Conservation (phyloP, 352 stramenopile genomes). For the Phytophthora kernoviae region DNA sequence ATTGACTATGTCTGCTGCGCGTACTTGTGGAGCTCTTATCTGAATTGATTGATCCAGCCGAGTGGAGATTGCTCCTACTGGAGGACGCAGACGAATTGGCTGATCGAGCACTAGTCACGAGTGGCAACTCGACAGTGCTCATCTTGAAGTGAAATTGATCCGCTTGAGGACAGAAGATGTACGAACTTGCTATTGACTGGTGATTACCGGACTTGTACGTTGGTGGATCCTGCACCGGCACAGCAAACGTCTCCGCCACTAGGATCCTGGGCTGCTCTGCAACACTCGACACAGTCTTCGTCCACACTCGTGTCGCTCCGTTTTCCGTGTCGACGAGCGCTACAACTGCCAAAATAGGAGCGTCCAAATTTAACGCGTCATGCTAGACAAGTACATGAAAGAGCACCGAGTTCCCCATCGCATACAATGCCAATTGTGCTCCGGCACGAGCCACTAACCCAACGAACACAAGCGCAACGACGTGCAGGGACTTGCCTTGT, state of each 20-base stretch:
- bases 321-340: slow-evolving; percentile 18
- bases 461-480: slow-evolving; percentile 45
- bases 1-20: slow-evolving; percentile 30
- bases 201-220: slow-evolving; percentile 9
- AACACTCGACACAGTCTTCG: slow-evolving; percentile 4
- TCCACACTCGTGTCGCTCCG: slow-evolving; percentile 5
- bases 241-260: neutral
- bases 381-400: slow-evolving; percentile 75
- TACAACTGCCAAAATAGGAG: slow-evolving; percentile 26
- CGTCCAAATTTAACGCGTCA: slow-evolving; percentile 20
- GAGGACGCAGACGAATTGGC: slow-evolving; percentile 45
- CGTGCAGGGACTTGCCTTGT: slow-evolving; percentile 31
- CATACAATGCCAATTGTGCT: slow-evolving; percentile 65
- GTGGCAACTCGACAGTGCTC: slow-evolving; percentile 58
- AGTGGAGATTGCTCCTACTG: slow-evolving; percentile 47
- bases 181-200: slow-evolving; percentile 28
- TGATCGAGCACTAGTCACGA: slow-evolving; percentile 50
- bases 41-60: slow-evolving; percentile 43
- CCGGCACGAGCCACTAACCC: slow-evolving; percentile 46
- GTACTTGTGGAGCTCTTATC: slow-evolving; percentile 41
- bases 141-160: slow-evolving; percentile 23
- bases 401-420: slow-evolving; percentile 70
- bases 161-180: neutral
- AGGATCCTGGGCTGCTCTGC: neutral
- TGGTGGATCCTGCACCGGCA: neutral